Percentiles rank a stretch among this genome's conserved stretches.
These are phyloP conservation scores for Leptomonas pyrrhocoris DNA, from an alignment of 208 protist species.

Conservation along the genomic window DNA sequence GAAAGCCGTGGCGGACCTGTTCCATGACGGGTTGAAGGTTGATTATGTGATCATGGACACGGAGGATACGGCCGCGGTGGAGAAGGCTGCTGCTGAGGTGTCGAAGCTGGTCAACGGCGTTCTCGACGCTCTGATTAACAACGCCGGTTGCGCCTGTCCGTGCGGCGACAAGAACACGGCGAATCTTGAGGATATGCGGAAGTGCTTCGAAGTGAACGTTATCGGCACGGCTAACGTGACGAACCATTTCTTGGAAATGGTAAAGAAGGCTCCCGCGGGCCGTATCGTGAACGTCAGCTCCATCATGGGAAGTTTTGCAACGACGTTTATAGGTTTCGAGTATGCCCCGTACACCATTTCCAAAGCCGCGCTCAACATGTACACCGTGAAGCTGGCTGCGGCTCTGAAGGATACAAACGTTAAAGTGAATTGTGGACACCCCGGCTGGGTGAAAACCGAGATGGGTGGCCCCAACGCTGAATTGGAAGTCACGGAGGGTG, in stretches of 20 bases:
- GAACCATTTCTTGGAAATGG: conserved; percentile 65
- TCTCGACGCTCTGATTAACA: conserved; percentile 81
- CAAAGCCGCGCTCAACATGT: conserved; percentile 83
- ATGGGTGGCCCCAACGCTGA: conserved; percentile 61
- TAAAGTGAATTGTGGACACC: conserved; percentile 72
- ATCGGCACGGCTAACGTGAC: conserved; percentile 56
- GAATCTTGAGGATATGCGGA: conserved; percentile 37
- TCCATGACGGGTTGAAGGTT: conserved; percentile 32
- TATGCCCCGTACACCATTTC: conserved; percentile 53
- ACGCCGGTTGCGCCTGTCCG: conserved; percentile 41
- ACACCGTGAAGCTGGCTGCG: conserved; percentile 67
- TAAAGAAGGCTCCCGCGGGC: conserved; percentile 56
- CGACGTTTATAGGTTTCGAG: conserved; percentile 13
- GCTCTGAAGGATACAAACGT: conserved; percentile 53
- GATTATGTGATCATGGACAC: conserved; percentile 57
- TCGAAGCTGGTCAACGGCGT: conserved; percentile 33
- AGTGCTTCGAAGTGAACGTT: conserved; percentile 68
- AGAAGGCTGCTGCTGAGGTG: conserved; percentile 46
- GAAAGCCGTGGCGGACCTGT: conserved; percentile 40
- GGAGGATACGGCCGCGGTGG: conserved; percentile 46
- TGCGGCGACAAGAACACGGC: conserved; percentile 28
- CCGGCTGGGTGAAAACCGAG: conserved; percentile 76
- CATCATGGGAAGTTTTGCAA: conserved; percentile 60
- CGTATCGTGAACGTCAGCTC: conserved; percentile 80
- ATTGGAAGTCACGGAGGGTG: conserved; percentile 58